These are phyloP conservation scores for Zizania latifolia DNA, from an alignment of 176 grass and related monocot genomes.

Conservation along the genomic window DNA sequence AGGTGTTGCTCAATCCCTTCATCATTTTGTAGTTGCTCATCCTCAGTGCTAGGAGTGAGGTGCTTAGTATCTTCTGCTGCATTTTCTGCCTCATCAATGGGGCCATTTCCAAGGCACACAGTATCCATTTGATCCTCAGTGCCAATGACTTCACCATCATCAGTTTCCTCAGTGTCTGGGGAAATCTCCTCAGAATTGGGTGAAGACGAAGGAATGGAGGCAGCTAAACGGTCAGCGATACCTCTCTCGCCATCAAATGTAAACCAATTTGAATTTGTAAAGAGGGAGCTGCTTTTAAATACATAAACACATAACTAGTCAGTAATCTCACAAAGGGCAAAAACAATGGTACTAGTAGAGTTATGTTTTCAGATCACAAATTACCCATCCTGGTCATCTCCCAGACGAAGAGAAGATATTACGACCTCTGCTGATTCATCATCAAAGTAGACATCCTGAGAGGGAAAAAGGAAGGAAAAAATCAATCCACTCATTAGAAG, in stretches of 20 bases:
- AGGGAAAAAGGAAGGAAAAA: background rate
- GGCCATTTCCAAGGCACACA: slow-evolving; percentile 33
- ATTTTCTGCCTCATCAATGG: slow-evolving; percentile 31
- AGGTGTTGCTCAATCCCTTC: slow-evolving; percentile 10
- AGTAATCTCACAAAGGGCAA: background rate
- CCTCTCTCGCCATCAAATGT: slow-evolving; percentile 90
- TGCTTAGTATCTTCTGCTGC: slow-evolving; percentile 31
- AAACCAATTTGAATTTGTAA: slow-evolving; percentile 99
- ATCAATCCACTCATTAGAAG: slow-evolving; percentile 6
- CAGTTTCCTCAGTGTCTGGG: slow-evolving; percentile 28
- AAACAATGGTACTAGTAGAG: background rate
- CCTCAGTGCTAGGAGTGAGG: slow-evolving; percentile 15
- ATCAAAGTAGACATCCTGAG: slow-evolving; percentile 97
- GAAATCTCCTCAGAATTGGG: slow-evolving; percentile 55
- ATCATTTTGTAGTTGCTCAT: slow-evolving; percentile 31
- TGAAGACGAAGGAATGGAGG: slow-evolving; percentile 58
- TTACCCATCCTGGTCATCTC: slow-evolving; percentile 84
- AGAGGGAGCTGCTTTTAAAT: slow-evolving; percentile 62
- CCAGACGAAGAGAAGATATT: slow-evolving; percentile 77
- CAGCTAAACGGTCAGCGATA: slow-evolving; percentile 47
- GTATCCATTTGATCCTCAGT: slow-evolving; percentile 40
- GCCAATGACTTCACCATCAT: slow-evolving; percentile 38
- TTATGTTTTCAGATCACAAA: slow-evolving; percentile 26
- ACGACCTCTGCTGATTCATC: slow-evolving; percentile 94
- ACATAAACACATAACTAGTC: slow-evolving; percentile 22